A percentile compares a stretch with the other conserved stretches of the same genome.
Conservation (phyloP, 768 basidiomycete species). For the Kwoniella dejecticola region DNA sequence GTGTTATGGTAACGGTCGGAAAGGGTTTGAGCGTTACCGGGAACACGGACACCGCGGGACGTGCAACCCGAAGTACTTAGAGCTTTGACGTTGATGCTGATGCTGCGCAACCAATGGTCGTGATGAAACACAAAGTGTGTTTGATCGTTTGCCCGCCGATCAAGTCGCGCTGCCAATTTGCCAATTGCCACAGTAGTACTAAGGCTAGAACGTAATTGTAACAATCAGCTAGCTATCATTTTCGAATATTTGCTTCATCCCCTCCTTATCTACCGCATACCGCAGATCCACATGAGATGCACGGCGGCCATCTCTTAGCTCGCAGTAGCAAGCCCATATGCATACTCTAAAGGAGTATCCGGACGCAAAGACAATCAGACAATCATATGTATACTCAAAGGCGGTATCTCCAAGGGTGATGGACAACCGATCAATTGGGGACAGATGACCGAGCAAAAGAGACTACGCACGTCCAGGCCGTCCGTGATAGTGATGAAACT, state of each 20-base stretch:
- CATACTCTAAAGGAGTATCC: no score
- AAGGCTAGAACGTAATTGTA: background rate
- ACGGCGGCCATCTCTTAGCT: no score
- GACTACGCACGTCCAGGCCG: background rate
- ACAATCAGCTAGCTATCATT: background rate
- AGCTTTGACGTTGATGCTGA: background rate
- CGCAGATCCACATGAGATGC: no score
- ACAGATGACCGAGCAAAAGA: background rate
- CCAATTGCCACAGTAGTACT: background rate
- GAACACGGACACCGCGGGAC: constrained; percentile 11
- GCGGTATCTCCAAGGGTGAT: background rate
- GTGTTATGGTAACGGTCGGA: background rate
- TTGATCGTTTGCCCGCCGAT: background rate
- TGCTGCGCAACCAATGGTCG: background rate
- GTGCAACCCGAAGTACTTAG: constrained; percentile 1
- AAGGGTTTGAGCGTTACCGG: constrained; percentile 14
- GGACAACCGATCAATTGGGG: background rate
- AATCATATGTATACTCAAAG: background rate
- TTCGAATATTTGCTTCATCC: no score
- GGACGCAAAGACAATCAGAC: no score
- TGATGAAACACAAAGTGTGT: constrained; percentile 1
- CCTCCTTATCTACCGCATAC: no score
- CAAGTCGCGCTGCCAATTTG: background rate
- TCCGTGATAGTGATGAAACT: constrained; percentile 3
- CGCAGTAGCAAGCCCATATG: no score